These are phyloP conservation scores for Colletotrichum sp. DNA, from an alignment of 2,329 filamentous ascomycete genomes.

Conservation along the genomic window DNA sequence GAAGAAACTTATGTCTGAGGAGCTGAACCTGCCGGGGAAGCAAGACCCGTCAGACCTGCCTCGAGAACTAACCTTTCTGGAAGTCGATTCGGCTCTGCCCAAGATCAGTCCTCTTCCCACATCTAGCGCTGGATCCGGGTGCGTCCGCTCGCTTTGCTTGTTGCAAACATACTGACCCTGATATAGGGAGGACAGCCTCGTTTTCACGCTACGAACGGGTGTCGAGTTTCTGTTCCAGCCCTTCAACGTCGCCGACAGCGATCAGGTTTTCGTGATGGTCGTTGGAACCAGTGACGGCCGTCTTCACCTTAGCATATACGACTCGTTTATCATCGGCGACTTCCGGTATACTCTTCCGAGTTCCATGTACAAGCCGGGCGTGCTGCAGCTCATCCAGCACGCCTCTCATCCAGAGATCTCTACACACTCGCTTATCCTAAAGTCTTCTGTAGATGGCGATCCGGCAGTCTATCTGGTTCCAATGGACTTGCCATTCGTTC, in stretches of 20 bases:
- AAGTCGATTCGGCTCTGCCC: conserved; percentile 77
- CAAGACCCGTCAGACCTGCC: conserved; percentile 61
- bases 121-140: conserved; percentile 66
- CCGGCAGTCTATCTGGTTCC: conserved; percentile 67
- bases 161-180: conserved; percentile 16
- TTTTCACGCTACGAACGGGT: conserved; percentile 73
- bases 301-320: conserved; percentile 82
- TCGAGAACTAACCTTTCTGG: conserved; percentile 73
- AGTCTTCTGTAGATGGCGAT: conserved; percentile 43
- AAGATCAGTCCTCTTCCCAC: conserved; percentile 74
- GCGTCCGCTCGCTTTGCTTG: conserved; percentile 34
- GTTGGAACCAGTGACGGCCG: conserved; percentile 74
- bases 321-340: conserved; percentile 80
- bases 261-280: conserved; percentile 80
- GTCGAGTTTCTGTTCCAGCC: conserved; percentile 73
- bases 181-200: conserved; percentile 55
- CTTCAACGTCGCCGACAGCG: conserved; percentile 66
- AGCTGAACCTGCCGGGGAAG: conserved; percentile 28
- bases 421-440: conserved; percentile 76
- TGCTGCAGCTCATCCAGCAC: conserved; percentile 58
- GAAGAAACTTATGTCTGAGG: conserved; percentile 32
- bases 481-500: conserved; percentile 84
- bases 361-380: conserved; percentile 23
- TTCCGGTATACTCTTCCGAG: conserved; percentile 55
- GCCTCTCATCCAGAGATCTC: conserved; percentile 75